Percentiles rank a stretch among this genome's conserved stretches.
Evolutionary conservation across 306 rosid genomes (phyloP).

Genomic region (Glycine soja): DNA sequence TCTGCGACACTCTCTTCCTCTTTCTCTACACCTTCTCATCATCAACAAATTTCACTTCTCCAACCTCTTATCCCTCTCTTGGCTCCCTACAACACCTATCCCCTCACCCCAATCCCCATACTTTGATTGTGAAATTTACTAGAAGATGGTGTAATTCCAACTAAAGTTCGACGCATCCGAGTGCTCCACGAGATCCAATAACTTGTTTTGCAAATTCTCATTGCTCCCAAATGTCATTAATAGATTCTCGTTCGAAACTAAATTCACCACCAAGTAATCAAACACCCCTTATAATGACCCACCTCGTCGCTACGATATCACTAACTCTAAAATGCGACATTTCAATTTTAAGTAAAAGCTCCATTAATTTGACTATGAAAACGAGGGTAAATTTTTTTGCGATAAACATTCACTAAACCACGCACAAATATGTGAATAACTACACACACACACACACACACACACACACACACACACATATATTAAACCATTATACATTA

Average conservation of each 20-base stretch:
- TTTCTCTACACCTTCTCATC: slow-evolving; percentile 71
- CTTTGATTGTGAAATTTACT: slow-evolving; percentile 90
- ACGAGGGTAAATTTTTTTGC: too few relatives aligned
- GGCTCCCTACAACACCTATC: slow-evolving; percentile 97
- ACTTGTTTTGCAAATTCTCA: slow-evolving; percentile 84
- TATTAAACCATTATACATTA: too few relatives aligned
- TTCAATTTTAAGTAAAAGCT: too few relatives aligned
- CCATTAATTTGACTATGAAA: too few relatives aligned
- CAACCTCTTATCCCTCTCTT: slow-evolving; percentile 64
- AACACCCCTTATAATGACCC: too few relatives aligned
- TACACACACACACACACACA: too few relatives aligned
- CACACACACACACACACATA: too few relatives aligned
- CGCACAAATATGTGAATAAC: too few relatives aligned
- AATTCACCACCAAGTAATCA: slow-evolving; percentile 69
- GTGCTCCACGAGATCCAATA: slow-evolving; percentile 89
- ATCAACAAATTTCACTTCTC: slow-evolving; percentile 35
- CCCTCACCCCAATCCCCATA: slow-evolving; percentile 91
- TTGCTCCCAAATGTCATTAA: slow-evolving; percentile 75
- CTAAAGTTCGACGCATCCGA: slow-evolving; percentile 75
- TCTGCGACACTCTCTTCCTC: slow-evolving; percentile 92
- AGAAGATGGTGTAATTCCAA: slow-evolving; percentile 95
- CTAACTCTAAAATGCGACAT: too few relatives aligned
- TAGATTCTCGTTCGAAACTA: slow-evolving; percentile 73
- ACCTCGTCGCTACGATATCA: too few relatives aligned
- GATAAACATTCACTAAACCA: too few relatives aligned